Percentiles rank a stretch among this genome's conserved stretches.
phyloP scores from a whole-genome alignment of 2,329 filamentous ascomycete species.

The Phialophora tarda region DNA sequence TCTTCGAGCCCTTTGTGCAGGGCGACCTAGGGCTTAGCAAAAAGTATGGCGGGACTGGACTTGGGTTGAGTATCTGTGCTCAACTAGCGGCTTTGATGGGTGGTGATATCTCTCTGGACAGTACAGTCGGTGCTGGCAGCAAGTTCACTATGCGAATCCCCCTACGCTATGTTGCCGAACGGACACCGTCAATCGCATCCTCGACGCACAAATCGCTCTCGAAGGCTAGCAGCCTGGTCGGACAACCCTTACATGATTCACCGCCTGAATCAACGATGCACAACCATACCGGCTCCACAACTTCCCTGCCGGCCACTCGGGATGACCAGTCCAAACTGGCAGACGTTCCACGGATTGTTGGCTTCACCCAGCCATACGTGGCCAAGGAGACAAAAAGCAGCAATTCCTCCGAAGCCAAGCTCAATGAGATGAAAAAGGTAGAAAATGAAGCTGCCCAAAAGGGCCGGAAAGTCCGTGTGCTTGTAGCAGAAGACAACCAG shows the following conservation, averaged over 20 bases:
- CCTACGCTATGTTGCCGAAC: slow-evolving; percentile 73
- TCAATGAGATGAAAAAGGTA: slow-evolving; percentile 68
- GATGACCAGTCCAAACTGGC: slow-evolving; percentile 30
- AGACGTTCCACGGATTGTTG: slow-evolving; percentile 39
- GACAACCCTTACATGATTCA: slow-evolving; percentile 31
- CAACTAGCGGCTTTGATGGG: slow-evolving; percentile 85
- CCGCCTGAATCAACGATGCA: slow-evolving; percentile 15
- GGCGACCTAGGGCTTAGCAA: slow-evolving; percentile 88
- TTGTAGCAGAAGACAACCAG: slow-evolving; percentile 82
- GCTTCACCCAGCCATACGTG: slow-evolving; percentile 41
- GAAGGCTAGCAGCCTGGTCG: slow-evolving; percentile 37
- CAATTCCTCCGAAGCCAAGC: slow-evolving; percentile 64
- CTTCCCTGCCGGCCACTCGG: slow-evolving; percentile 25
- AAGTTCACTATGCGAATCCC: slow-evolving; percentile 85
- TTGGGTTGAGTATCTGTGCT: slow-evolving; percentile 87
- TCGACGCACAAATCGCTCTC: slow-evolving; percentile 34
- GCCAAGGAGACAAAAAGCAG: slow-evolving; percentile 44
- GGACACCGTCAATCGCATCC: slow-evolving; percentile 53
- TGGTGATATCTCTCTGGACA: slow-evolving; percentile 73
- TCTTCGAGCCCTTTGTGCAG: slow-evolving; percentile 94
- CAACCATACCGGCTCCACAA: slow-evolving; percentile 25
- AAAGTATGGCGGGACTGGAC: slow-evolving; percentile 85
- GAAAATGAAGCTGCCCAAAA: slow-evolving; percentile 64
- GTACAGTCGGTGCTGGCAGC: slow-evolving; percentile 74
- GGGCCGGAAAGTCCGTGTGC: slow-evolving; percentile 71